Base-by-base conservation (phyloP, 2,329 filamentous ascomycete species). In the Fusarium penzigii region DNA sequence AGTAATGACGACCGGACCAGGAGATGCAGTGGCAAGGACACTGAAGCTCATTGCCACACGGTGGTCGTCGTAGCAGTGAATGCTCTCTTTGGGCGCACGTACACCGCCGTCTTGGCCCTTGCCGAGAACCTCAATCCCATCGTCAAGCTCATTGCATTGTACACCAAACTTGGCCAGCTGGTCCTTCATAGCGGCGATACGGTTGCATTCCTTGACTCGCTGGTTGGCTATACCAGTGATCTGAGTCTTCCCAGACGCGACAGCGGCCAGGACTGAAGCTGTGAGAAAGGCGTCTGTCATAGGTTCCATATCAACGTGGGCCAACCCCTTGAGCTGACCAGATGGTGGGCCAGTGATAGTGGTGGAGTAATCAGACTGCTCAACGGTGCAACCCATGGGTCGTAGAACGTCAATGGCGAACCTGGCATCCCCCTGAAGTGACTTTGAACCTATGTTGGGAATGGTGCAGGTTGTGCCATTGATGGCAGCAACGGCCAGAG, bases 281-380 rank as follows among this genome's bases (percentile, higher is more conserved):
- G 92, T 97, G 47, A 99, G 80, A 78, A 99, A 99, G 44, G 94
- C 94, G 72, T 99, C 94, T 0, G 94, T 99, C 94, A 99, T 99
- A 1, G 93, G 89, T 71, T 97, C 94, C 94, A 99, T 99, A 66
- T 99, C 92, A 29, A 99, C 86, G 53, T 93, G 88, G 16, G 85
- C 76, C 12, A 99, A 76, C 1, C 90, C 87, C 62, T 86, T 86
- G 39, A 99, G 76, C 14, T 81, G 74, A 11, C 94, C 93, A 49
- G 80, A 72, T 3, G 82, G 73, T n/a, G 94, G 94, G 1, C 94
- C 94, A 9, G 88, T 96, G 9, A 99, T 94, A 0, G 92, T 97
- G 2, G 94, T 99, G 1, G 92, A 95, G 16, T 81, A 85, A 48
- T 84, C 84, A 0, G 88, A 90, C 72, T 99, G 94, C 61, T 90